Conservation (phyloP, 1,284 basidiomycete species). For the Ceratobasidium sp. region DNA sequence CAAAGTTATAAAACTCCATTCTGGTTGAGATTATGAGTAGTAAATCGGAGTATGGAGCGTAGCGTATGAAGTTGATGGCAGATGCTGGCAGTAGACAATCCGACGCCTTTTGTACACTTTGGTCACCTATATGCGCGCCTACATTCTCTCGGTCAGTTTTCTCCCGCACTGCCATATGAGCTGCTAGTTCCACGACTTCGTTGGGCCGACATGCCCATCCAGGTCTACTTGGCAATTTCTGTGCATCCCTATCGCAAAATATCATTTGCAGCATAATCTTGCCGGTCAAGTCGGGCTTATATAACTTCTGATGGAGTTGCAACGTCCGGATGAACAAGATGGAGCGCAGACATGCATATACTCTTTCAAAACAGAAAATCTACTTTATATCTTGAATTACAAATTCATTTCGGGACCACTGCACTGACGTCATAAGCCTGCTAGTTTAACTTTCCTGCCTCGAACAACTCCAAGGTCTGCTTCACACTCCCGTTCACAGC, state of each 20-base stretch:
- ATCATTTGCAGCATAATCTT: background rate
- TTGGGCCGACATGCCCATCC: background rate
- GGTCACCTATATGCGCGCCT: background rate
- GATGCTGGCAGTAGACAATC: background rate
- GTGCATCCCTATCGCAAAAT: too few species aligned
- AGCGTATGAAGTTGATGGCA: background rate
- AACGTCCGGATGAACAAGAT: background rate
- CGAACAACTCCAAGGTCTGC: constrained; percentile 36
- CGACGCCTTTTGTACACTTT: background rate
- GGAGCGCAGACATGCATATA: too few species aligned
- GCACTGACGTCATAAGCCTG: background rate
- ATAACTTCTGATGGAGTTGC: too few species aligned
- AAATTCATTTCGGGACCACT: too few species aligned
- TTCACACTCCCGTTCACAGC: constrained; percentile 30
- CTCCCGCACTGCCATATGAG: background rate
- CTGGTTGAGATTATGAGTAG: background rate
- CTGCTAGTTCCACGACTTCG: background rate
- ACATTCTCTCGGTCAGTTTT: background rate
- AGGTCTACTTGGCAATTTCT: background rate
- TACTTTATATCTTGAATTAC: constrained; percentile 1
- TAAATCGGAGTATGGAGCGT: background rate
- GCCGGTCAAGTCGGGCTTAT: too few species aligned
- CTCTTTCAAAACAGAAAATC: background rate
- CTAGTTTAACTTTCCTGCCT: constrained; percentile 42
- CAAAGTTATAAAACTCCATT: constrained; percentile 29